Evolutionary conservation across 139 green algal species (phyloP).

Genomic region (Chlamydomonas incerta): DNA sequence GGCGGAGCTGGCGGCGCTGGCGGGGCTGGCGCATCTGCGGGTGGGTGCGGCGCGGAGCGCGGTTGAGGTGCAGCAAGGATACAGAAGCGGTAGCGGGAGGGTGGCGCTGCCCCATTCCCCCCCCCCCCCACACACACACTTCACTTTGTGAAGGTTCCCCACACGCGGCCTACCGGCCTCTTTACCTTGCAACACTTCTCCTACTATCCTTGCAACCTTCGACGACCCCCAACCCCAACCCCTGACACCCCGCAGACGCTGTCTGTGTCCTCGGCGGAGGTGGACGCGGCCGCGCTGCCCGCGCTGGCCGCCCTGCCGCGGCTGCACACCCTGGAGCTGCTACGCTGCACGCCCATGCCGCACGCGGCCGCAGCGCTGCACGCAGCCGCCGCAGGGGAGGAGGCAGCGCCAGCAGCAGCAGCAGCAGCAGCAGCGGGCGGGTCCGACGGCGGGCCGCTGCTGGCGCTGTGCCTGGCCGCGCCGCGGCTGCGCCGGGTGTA

Average conservation of each 20-base stretch:
- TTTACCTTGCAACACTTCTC: no score
- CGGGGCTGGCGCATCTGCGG: conserved; percentile 3
- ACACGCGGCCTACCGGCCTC: no score
- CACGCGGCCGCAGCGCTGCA: no score
- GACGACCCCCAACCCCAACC: no score
- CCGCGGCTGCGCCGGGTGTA: background rate
- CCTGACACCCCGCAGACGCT: conserved; percentile 3
- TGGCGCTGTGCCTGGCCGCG: conserved; percentile 14
- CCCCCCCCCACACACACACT: no score
- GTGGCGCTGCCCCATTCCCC: no score
- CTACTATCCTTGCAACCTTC: no score
- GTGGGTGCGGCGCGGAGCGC: no score
- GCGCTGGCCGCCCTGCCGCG: background rate
- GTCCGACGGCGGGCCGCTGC: background rate
- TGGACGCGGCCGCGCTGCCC: background rate
- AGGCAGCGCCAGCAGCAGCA: background rate
- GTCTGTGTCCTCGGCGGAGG: background rate
- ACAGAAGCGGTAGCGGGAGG: no score
- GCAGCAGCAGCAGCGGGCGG: background rate
- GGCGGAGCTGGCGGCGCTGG: background rate
- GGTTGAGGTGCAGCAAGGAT: no score
- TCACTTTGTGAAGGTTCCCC: no score
- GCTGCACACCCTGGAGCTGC: background rate
- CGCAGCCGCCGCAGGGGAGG: no score
- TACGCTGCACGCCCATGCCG: background rate